Evolutionary conservation across 805 yeast genomes (phyloP).

Genomic region (Metschnikowia proteae): DNA sequence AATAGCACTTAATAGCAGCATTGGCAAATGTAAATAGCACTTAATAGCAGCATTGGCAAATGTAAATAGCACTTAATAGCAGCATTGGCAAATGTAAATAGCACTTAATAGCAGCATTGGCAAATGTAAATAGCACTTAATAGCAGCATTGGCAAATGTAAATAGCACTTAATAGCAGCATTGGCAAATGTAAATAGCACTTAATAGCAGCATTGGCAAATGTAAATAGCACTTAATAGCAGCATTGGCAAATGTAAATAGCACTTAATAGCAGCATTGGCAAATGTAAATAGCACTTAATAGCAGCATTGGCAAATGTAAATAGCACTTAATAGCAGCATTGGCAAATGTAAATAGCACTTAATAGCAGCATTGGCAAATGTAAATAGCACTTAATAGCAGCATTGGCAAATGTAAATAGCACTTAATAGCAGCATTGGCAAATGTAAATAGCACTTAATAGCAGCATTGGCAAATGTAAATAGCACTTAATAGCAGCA

Average conservation of each 20-base stretch:
- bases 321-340: too few relatives aligned
- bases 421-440: not conserved
- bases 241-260: not conserved
- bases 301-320: not conserved
- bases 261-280: too few relatives aligned
- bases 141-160: too few relatives aligned
- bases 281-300: not conserved
- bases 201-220: too few relatives aligned
- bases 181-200: not conserved
- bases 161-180: not conserved
- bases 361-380: not conserved
- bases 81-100: constrained; percentile 3
- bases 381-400: not conserved
- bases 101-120: not conserved
- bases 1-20: too few relatives aligned
- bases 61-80: not conserved
- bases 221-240: not conserved
- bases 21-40: constrained; percentile 2
- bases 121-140: not conserved
- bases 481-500: not conserved
- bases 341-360: constrained; percentile 2
- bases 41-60: not conserved
- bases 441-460: not conserved
- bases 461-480: too few relatives aligned
- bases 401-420: constrained; percentile 3